These are phyloP conservation scores for Pharnaceum exiguum DNA, from an alignment of 148 eudicot genomes.

Conservation along the genomic window DNA sequence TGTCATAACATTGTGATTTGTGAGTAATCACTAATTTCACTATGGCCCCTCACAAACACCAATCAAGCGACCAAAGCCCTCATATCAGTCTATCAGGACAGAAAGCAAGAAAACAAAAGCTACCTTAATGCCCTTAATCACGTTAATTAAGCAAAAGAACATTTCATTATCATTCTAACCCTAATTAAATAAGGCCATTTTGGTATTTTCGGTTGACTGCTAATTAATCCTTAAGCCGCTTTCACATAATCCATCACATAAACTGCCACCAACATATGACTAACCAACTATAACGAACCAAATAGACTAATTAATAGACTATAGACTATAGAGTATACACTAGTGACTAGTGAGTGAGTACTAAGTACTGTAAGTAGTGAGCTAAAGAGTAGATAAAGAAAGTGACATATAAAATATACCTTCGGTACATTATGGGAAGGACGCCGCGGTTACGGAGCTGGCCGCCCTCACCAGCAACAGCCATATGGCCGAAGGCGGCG, in stretches of 20 bases:
- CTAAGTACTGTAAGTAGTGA: slow-evolving; percentile 12
- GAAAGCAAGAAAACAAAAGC: neutral
- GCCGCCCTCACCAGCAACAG: slow-evolving; percentile 45
- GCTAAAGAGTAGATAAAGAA: slow-evolving; percentile 1
- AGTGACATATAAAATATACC: slow-evolving; percentile 26
- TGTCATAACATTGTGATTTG: no score
- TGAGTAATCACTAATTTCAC: no score
- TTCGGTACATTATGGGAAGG: slow-evolving; percentile 49
- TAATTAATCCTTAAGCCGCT: neutral
- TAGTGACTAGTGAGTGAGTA: no score
- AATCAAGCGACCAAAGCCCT: neutral
- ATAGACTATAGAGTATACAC: no score
- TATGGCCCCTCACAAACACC: no score
- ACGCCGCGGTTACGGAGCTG: slow-evolving; percentile 70
- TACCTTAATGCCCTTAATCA: neutral
- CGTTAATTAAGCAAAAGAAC: neutral
- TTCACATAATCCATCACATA: neutral
- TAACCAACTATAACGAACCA: neutral
- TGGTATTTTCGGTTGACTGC: slow-evolving; percentile 3
- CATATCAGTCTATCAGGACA: neutral
- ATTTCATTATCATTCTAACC: no score
- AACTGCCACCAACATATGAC: slow-evolving; percentile 12
- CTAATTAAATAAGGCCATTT: neutral
- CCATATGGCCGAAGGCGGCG: slow-evolving; percentile 86
- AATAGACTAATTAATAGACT: no score